These are phyloP conservation scores for Cenchrus fungigraminus DNA, from an alignment of 176 grass and related monocot genomes.

Conservation along the genomic window DNA sequence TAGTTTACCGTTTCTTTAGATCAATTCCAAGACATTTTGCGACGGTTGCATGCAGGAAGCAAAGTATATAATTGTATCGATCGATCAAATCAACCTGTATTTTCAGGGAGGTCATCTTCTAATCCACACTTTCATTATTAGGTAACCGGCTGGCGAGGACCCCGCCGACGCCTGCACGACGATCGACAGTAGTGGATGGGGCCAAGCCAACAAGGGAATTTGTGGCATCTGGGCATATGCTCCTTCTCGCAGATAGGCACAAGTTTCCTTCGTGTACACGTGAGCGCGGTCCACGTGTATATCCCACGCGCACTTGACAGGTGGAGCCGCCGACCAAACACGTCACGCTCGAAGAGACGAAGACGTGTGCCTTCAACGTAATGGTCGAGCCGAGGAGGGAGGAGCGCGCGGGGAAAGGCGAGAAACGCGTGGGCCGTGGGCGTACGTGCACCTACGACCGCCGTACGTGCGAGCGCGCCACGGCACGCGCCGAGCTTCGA, in stretches of 20 bases:
- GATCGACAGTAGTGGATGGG: not conserved
- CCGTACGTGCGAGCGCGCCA: not conserved
- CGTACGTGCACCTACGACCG: not conserved
- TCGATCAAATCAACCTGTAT: not conserved
- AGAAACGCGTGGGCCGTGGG: not conserved
- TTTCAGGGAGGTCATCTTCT: not conserved
- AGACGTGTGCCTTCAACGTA: not conserved
- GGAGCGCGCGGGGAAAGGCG: not conserved
- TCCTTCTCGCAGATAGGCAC: not conserved
- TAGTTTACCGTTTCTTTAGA: not conserved
- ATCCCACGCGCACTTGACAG: not conserved
- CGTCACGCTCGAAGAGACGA: not conserved
- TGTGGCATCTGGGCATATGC: not conserved
- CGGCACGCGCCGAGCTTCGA: not conserved
- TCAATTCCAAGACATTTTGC: not conserved
- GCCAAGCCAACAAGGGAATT: no score
- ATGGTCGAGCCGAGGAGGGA: not conserved
- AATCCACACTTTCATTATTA: not conserved
- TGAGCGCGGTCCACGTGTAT: slow-evolving; percentile 5
- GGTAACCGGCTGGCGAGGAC: not conserved
- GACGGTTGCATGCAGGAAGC: not conserved
- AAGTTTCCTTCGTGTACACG: not conserved
- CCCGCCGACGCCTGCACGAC: not conserved
- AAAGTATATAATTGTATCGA: not conserved
- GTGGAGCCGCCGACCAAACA: slow-evolving; percentile 5